Evolutionary conservation across 257 asterid genomes (phyloP).

Genomic region (Capsicum rhomboideum): DNA sequence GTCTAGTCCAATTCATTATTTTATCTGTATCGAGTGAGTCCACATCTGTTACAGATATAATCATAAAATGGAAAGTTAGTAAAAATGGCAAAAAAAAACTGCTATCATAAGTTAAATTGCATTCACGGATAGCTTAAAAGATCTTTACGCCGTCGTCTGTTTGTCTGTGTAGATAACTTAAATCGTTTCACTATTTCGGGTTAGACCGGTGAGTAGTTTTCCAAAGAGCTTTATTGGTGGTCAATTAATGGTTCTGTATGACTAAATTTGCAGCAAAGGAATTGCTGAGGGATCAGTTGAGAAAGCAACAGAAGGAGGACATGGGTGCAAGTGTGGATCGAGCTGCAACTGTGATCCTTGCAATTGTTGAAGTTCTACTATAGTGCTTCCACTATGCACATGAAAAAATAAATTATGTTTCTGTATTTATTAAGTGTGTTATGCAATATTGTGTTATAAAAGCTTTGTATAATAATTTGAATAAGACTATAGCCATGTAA

Average conservation of each 20-base stretch:
- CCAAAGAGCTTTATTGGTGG: not conserved
- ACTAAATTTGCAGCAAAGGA: not conserved
- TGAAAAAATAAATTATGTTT: not conserved
- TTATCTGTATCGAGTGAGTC: not conserved
- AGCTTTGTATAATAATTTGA: not conserved
- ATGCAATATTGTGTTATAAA: not conserved
- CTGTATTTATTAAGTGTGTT: not conserved
- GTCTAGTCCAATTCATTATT: not conserved
- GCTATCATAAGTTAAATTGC: no score
- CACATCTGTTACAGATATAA: not conserved
- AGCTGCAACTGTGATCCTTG: slow-evolving; percentile 45
- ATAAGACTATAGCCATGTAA: not conserved
- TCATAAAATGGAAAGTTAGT: no score
- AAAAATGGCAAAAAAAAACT: no score
- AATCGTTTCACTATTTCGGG: no score
- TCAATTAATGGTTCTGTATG: not conserved
- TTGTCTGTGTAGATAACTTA: no score
- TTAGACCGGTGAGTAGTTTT: no score
- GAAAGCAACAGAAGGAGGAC: slow-evolving; percentile 34
- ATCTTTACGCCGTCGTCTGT: no score
- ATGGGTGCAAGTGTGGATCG: slow-evolving; percentile 45
- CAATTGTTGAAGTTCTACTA: slow-evolving; percentile 4
- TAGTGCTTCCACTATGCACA: not conserved
- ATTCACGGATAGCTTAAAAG: no score
- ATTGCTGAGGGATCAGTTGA: slow-evolving; percentile 19